Evolutionary conservation across 208 protist genomes (phyloP).

Genomic region (Trypanosoma mega): DNA sequence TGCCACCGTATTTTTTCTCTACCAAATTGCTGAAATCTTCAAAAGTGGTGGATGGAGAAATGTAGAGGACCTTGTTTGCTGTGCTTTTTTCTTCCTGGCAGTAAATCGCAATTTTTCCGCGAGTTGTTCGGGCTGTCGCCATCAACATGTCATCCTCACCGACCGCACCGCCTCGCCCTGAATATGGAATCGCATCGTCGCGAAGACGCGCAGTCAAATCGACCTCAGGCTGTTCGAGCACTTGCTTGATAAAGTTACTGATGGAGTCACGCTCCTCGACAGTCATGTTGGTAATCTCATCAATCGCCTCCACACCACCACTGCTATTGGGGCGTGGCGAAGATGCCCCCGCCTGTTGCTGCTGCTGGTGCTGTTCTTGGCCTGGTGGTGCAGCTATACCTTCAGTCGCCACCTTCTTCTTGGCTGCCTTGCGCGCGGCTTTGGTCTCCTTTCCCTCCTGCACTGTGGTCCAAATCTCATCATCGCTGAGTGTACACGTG

Average conservation of each 20-base stretch:
- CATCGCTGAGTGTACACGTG: constrained; percentile 34
- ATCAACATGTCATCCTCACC: constrained; percentile 33
- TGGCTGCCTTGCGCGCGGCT: constrained; percentile 24
- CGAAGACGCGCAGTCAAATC: constrained; percentile 41
- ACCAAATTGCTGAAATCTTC: constrained; percentile 65
- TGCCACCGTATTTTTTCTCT: constrained; percentile 77
- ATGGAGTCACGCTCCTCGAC: constrained; percentile 61
- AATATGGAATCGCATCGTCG: constrained; percentile 27
- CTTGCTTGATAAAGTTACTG: constrained; percentile 76
- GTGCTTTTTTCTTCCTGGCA: constrained; percentile 64
- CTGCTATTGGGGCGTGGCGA: no score
- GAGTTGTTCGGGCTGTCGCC: constrained; percentile 31
- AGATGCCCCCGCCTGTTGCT: neutral
- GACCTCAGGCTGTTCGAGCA: constrained; percentile 52
- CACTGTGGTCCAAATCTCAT: constrained; percentile 61
- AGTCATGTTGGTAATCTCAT: constrained; percentile 57
- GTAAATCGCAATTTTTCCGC: constrained; percentile 73
- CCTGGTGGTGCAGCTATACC: neutral
- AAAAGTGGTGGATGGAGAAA: constrained; percentile 62
- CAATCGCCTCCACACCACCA: constrained; percentile 30
- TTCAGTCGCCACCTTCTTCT: constrained; percentile 12
- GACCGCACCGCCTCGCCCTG: constrained; percentile 7
- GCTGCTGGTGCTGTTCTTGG: neutral
- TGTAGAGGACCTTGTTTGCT: constrained; percentile 68
- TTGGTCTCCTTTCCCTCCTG: constrained; percentile 32